A percentile compares a stretch with the other conserved stretches of the same genome.
These are phyloP conservation scores for Lichtheimia hyalospora DNA, from an alignment of 371 early-diverging fungal genomes.

Conservation along the genomic window DNA sequence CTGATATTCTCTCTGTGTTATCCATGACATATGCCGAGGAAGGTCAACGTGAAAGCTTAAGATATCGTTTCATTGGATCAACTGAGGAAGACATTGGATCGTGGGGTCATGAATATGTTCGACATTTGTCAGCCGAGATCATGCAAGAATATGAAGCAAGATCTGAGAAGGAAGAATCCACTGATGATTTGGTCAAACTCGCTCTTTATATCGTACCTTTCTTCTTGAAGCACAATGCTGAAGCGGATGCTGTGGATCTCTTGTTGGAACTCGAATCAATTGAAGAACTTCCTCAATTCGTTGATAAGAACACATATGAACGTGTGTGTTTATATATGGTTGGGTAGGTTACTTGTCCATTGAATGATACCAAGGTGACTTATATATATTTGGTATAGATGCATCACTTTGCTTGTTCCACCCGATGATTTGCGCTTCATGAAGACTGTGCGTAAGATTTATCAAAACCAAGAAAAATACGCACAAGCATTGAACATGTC, in stretches of 20 bases:
- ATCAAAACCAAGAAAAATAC: constrained; percentile 76
- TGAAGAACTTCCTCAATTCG: constrained; percentile 72
- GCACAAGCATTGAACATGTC: constrained; percentile 86
- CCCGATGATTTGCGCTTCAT: constrained; percentile 88
- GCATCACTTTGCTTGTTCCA: constrained; percentile 87
- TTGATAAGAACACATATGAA: constrained; percentile 89
- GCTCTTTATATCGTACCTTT: constrained; percentile 91
- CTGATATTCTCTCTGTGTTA: constrained; percentile 94
- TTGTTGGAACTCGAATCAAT: constrained; percentile 87
- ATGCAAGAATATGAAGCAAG: constrained; percentile 80
- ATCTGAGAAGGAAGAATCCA: constrained; percentile 54
- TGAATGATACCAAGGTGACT: too few relatives aligned
- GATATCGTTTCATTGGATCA: constrained; percentile 84
- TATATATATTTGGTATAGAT: constrained; percentile 49
- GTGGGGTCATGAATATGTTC: constrained; percentile 99
- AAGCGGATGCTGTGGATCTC: constrained; percentile 97
- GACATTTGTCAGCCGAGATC: constrained; percentile 92
- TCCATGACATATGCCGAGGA: constrained; percentile 95
- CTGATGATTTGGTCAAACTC: constrained; percentile 67
- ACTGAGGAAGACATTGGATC: constrained; percentile 77
- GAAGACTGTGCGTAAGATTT: constrained; percentile 88
- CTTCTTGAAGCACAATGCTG: constrained; percentile 95
- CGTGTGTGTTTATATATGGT: constrained; percentile 96
- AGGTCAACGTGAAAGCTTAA: constrained; percentile 77
- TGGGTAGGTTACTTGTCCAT: constrained; percentile 53